Base-by-base conservation (phyloP, 108 stramenopile species). In the Discostella pseudostelligera region DNA sequence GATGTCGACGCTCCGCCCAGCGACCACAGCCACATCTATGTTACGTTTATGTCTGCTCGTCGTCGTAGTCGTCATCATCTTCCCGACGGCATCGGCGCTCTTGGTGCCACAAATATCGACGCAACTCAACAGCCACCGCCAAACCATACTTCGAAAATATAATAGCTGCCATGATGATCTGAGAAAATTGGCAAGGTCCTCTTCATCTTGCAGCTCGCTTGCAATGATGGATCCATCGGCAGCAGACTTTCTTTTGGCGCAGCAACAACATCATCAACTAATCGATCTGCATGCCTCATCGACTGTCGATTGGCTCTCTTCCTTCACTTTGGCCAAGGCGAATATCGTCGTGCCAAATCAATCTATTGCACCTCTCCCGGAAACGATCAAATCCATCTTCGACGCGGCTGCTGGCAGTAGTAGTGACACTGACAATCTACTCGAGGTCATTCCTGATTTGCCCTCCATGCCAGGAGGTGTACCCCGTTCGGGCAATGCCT, bases 391-490 rank as follows among this genome's bases (percentile, higher is more conserved):
- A 63, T 72, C 70, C 36, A 48, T 48, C 25, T 48, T 54, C 39
- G 65, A 25, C n/a, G 17, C 19, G 26, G 39, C 37, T 36, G 20
- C n/a, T 17, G 49, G 49, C 17, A 12, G 4, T 2, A 20, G 46
- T 4, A 20, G 50, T 24, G 24, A 14, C 26, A n/a, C 25, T 22
- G 45, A 24, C 46, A 74, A 57, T 45, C 39, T 51, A 26, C 22
- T 67, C 32, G 59, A 59, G 20, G 67, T 67, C 55, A 75, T 75
- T 32, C 74, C 74, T 16, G 74, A 75, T 39, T 37, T 67, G 35
- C 54, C 56, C 28, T 8, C 66, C 47, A 67, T 75, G 74, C 74
- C 74, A 19, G 74, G 74, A 14, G 74, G 74, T 45, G 45, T 32
- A 21, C 74, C 74, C 17, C 66, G 66, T 12, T 48, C 39, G 16